Conservation (phyloP, 2,329 filamentous ascomycete species). For the Falciphora oryzae region DNA sequence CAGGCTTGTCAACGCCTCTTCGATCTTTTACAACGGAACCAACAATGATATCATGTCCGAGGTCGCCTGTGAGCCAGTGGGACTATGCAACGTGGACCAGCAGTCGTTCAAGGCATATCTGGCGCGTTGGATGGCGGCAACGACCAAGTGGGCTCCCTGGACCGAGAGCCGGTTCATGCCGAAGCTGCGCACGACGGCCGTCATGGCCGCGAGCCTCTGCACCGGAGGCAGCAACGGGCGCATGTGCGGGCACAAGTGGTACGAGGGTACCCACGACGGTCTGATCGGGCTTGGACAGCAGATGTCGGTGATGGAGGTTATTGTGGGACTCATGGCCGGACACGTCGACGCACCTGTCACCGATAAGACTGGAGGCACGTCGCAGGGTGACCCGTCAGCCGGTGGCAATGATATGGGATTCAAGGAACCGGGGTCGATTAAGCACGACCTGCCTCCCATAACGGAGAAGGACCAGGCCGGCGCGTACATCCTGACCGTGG, state of each 20-base stretch:
- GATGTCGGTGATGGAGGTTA: slow-evolving; percentile 62
- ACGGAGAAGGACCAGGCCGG: slow-evolving; percentile 61
- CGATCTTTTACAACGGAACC: slow-evolving; percentile 48
- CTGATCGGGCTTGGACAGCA: slow-evolving; percentile 61
- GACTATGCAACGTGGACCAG: slow-evolving; percentile 57
- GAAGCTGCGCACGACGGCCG: slow-evolving; percentile 48
- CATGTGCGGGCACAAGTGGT: slow-evolving; percentile 57
- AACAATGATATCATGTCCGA: slow-evolving; percentile 57
- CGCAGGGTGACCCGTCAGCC: slow-evolving; percentile 38
- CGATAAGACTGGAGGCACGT: slow-evolving; percentile 42
- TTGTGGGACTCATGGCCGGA: slow-evolving; percentile 54
- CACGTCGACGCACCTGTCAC: slow-evolving; percentile 33
- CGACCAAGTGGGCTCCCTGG: slow-evolving; percentile 58
- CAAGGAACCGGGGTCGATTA: slow-evolving; percentile 20
- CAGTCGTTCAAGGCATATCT: slow-evolving; percentile 60
- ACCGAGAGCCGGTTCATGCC: slow-evolving; percentile 48
- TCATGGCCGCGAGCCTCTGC: slow-evolving; percentile 52
- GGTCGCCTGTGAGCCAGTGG: slow-evolving; percentile 56
- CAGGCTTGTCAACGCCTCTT: slow-evolving; percentile 46
- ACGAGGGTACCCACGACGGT: slow-evolving; percentile 36
- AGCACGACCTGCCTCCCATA: slow-evolving; percentile 30
- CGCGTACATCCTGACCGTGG: slow-evolving; percentile 55
- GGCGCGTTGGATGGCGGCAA: slow-evolving; percentile 54
- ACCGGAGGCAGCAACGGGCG: slow-evolving; percentile 49
- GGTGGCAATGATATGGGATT: slow-evolving; percentile 41